Evolutionary conservation across 2,329 filamentous ascomycete genomes (phyloP), one percentile per base, ranked within the genome.

Genomic region (Elsinoe necatrix): DNA sequence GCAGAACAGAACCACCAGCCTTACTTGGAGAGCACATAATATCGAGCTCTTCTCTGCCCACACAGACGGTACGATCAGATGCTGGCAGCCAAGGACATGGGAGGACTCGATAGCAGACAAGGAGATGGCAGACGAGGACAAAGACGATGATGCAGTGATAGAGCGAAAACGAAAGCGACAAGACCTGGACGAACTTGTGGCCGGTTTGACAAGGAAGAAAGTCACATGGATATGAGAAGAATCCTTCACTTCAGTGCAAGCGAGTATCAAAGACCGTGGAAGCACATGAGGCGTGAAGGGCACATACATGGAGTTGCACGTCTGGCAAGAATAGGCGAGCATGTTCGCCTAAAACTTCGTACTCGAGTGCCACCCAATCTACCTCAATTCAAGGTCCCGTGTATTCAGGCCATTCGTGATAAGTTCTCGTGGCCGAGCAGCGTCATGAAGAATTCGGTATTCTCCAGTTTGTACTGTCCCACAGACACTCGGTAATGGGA

Each of bases 1-100:
- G 2, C 68, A 66, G 57, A 68, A 83, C 58, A 78, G 86, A 27
- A 85, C 93, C 47, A 90, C 87, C 12, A 80, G 80, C 55, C 76
- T 96, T 21, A 84, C 81, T 0, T 96, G 90, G 89, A 75, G 82
- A 34, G 79, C 81, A 1, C 87, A 88, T 29, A 71, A 78, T 57
- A 83, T 85, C 1, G 83, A 86, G 62, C 79, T 96, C 57, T 95
- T 89, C 71, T 93, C 89, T 55, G 86, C 84, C 1, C 89, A 95
- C 65, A 77, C 85, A 2, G 89, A 96, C 67, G 92, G 92, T 0
- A 85, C 85, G 54, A 92, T 97, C 57, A 80, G 86, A 43, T 81
- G 81, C 3, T 96, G 92, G 90, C 77, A 79, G 63, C 86, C 88
- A 1, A 80, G 61, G 67, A 79, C 62, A 62, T 70, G 82, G 51